Evolutionary conservation across 2,329 filamentous ascomycete genomes (phyloP), one percentile per base, ranked within the genome.

Genomic region (Stromatinia cepivora): DNA sequence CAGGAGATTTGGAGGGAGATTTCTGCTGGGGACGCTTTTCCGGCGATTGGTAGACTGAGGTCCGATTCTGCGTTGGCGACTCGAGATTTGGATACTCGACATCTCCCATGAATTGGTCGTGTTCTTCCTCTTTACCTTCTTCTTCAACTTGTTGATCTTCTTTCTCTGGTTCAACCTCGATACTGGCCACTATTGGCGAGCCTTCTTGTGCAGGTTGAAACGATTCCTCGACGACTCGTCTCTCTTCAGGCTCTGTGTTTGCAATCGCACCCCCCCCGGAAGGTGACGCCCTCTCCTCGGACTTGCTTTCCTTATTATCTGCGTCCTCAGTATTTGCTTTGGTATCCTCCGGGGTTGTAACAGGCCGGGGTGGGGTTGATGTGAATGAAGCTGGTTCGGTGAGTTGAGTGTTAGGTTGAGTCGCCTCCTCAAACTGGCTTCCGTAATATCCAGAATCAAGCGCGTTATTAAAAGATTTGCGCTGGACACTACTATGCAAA

Each of bases 381-480:
- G 13, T 17, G 34, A 31, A 53, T 17, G 59, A 39, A 34, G n/a
- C 62, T 36, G 52, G 48, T 42, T 73, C 70, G 54, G 62, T 70
- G 8, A 53, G 58, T 66, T 77, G 74, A 4, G 73, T 74, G 22
- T 66, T 70, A 48, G 31, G 64, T 68, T 59, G 73, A 69, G 48
- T 72, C 68, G 56, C 73, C 70, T 42, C 68, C 9, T 70, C 63
- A 46, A 74, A 64, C 74, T 89, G 87, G 74, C 88, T 90, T 59
- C 89, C 90, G 80, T 91, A 88, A 75, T 92, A 92, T 39, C 90
- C 90, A 46, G 90, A 92, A 74, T 92, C 90, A 1, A 82, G 81
- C 13, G 71, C 52, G 34, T 74, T 76, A 28, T 81, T 76, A n/a
- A 78, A 71, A n/a, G 76, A 73, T 50, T 78, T 76, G 17, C 65